Conservation (phyloP, 352 stramenopile species). For the Pythium aristosporum region DNA sequence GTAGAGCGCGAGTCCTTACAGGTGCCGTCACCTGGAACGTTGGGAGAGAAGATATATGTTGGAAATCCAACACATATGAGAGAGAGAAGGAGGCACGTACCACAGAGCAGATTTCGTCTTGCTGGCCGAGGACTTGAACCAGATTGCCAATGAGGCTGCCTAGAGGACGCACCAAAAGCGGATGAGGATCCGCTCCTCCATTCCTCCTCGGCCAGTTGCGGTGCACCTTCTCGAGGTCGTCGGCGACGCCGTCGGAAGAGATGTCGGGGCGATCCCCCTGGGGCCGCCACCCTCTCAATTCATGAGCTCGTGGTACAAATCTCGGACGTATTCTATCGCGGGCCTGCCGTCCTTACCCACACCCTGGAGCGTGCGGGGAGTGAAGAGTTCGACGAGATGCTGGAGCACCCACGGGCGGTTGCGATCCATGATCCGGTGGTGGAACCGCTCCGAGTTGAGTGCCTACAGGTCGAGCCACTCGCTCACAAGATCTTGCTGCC, state of each 20-base stretch:
- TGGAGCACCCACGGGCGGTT: conserved; percentile 98
- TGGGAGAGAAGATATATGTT: too few relatives aligned
- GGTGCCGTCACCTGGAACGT: conserved; percentile 76
- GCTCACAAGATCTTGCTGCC: conserved; percentile 93
- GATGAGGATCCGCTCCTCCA: too few relatives aligned
- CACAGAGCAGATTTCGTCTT: conserved; percentile 82
- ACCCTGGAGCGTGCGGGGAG: conserved; percentile 86
- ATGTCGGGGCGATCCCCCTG: conserved; percentile 91
- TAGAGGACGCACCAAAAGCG: too few relatives aligned
- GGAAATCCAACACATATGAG: neutral
- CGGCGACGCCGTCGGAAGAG: conserved; percentile 86
- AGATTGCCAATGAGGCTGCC: conserved; percentile 78
- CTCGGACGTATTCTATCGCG: conserved; percentile 93
- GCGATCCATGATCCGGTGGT: conserved; percentile 95
- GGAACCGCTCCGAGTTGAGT: conserved; percentile 97
- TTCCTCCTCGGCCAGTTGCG: conserved; percentile 90
- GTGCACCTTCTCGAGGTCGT: conserved; percentile 88
- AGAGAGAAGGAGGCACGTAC: conserved; percentile 24
- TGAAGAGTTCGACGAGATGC: conserved; percentile 96
- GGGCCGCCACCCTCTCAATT: conserved; percentile 82
- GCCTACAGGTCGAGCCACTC: conserved; percentile 95
- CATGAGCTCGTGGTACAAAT: conserved; percentile 96
- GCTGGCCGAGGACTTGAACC: conserved; percentile 74
- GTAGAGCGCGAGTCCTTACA: conserved; percentile 87
- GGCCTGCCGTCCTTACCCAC: conserved; percentile 66